These are phyloP conservation scores for Boechera divaricarpa DNA, from an alignment of 345 rosid species.

Conservation along the genomic window DNA sequence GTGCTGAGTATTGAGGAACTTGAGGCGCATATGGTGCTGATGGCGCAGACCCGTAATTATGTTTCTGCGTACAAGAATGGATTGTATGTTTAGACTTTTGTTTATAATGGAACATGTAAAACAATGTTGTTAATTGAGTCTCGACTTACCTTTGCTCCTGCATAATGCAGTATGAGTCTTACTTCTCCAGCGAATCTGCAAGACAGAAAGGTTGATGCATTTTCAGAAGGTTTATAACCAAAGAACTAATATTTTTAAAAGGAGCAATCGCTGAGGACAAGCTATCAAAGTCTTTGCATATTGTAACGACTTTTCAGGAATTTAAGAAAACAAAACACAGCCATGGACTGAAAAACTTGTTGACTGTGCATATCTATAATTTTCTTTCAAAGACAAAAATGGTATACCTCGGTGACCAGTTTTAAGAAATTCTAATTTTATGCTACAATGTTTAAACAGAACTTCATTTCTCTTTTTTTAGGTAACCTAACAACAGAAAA, in stretches of 20 bases:
- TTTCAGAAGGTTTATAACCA: conserved; percentile 12
- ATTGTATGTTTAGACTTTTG: conserved; percentile 7
- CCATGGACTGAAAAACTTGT: not conserved
- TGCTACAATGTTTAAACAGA: not conserved
- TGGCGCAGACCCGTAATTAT: conserved; percentile 41
- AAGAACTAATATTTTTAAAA: not conserved
- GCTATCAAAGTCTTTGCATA: not conserved
- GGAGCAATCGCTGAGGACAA: not conserved
- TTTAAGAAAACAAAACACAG: conserved; percentile 1
- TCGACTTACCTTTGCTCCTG: conserved; percentile 62
- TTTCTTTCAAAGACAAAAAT: conserved; percentile 2
- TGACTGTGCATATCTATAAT: not conserved
- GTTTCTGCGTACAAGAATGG: conserved; percentile 53
- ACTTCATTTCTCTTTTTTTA: not conserved
- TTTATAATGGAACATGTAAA: not conserved
- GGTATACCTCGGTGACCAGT: not conserved
- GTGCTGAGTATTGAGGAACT: conserved; percentile 46
- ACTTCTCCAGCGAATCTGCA: conserved; percentile 88
- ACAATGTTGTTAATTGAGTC: not conserved
- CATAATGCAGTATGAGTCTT: conserved; percentile 68
- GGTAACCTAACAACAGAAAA: conserved; percentile 3
- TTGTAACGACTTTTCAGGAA: not conserved
- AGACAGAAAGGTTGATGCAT: conserved; percentile 24
- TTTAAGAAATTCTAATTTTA: not conserved
- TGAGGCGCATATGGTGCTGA: conserved; percentile 50